Evolutionary conservation across 495 filamentous ascomycete species (phyloP).

Genomic region (Talaromyces proteolyticus): DNA sequence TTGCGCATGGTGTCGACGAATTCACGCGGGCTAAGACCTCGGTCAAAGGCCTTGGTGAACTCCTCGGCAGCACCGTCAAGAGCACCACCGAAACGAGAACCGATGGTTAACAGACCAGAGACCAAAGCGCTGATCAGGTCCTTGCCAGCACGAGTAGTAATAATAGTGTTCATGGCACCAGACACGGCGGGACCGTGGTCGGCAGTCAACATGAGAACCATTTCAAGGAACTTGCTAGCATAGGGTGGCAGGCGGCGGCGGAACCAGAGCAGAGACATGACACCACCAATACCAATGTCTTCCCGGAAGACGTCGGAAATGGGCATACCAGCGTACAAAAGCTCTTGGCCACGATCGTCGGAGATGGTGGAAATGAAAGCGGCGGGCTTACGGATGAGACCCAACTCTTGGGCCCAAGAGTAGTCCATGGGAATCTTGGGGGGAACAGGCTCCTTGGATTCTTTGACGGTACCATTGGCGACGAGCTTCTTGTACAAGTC

Average conservation of each 20-base stretch:
- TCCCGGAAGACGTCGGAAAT: conserved; percentile 99
- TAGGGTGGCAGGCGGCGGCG: conserved; percentile 93
- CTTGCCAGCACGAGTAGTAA: conserved; percentile 97
- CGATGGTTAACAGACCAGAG: conserved; percentile 94
- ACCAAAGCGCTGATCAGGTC: conserved; percentile 94
- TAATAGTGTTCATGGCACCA: conserved; percentile 99
- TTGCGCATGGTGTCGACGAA: conserved; percentile 99
- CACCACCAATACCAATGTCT: conserved; percentile 98
- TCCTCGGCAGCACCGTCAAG: conserved; percentile 97
- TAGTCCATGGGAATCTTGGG: conserved; percentile 99
- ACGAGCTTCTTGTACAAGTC: conserved; percentile 81
- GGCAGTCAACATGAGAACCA: conserved; percentile 99
- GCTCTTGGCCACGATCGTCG: conserved; percentile 98
- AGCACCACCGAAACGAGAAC: conserved; percentile 96
- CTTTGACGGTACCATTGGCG: conserved; percentile 74
- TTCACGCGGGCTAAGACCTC: conserved; percentile 95
- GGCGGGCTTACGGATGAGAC: conserved; percentile 98
- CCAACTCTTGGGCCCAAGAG: conserved; percentile 98
- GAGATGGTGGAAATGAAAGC: conserved; percentile 99
- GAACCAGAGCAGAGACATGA: conserved; percentile 99
- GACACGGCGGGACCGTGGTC: conserved; percentile 99
- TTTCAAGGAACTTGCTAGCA: conserved; percentile 98
- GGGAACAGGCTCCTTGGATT: conserved; percentile 79
- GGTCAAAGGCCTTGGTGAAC: conserved; percentile 97
- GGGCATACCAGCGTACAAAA: conserved; percentile 97